phyloP scores from a whole-genome alignment of 228 moss, liverwort and hornwort species.

The Sphagnum magellanicum region DNA sequence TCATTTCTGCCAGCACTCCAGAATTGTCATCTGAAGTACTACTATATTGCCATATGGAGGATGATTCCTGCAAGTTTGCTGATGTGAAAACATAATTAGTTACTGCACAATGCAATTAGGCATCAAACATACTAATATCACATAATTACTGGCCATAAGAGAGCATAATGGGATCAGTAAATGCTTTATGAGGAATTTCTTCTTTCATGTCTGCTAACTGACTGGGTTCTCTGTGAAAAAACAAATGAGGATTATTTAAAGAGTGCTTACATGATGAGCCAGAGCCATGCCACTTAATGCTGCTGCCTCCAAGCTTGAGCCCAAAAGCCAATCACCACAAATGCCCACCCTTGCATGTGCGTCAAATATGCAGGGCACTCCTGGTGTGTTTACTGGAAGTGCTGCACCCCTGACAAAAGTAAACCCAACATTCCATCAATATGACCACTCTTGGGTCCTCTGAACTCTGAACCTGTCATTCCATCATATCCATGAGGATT shows the following conservation, averaged over 20 bases:
- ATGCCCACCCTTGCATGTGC: slow-evolving; percentile 75
- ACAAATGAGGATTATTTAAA: not conserved
- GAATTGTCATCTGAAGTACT: too few relatives aligned
- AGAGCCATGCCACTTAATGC: slow-evolving; percentile 94
- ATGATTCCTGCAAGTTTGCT: not conserved
- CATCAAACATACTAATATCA: too few relatives aligned
- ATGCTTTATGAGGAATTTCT: too few relatives aligned
- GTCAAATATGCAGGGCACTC: slow-evolving; percentile 88
- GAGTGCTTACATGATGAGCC: slow-evolving; percentile 61
- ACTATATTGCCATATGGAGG: too few relatives aligned
- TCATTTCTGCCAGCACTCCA: too few relatives aligned
- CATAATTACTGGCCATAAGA: too few relatives aligned
- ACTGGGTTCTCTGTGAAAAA: not conserved
- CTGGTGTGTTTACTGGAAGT: slow-evolving; percentile 76
- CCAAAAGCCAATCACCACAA: slow-evolving; percentile 94
- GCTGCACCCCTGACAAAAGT: slow-evolving; percentile 67
- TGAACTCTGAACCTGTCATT: too few relatives aligned
- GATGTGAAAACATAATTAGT: not conserved
- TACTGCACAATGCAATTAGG: not conserved
- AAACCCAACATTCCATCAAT: too few relatives aligned
- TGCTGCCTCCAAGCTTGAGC: slow-evolving; percentile 90
- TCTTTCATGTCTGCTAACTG: too few relatives aligned
- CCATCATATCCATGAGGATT: too few relatives aligned
- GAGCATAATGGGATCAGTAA: too few relatives aligned
- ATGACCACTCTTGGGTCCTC: too few relatives aligned